Evolutionary conservation across 2,329 filamentous ascomycete genomes (phyloP).

Genomic region (Alternaria viburni): DNA sequence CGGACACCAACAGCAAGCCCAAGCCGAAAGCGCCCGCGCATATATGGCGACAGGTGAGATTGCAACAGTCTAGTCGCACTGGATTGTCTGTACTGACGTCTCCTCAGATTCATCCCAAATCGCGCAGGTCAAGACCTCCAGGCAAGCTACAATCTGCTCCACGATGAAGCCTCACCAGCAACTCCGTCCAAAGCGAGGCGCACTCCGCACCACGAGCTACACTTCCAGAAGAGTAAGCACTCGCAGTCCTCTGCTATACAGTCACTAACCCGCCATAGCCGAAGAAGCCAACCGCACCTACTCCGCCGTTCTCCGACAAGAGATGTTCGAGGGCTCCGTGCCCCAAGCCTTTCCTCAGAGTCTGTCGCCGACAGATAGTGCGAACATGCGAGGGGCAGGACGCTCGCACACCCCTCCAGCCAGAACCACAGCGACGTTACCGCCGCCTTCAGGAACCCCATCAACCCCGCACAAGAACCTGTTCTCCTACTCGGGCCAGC

Average conservation of each 20-base stretch:
- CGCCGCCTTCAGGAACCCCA: conserved; percentile 77
- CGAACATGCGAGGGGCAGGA: conserved; percentile 67
- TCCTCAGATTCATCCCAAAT: conserved; percentile 86
- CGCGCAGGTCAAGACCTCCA: conserved; percentile 91
- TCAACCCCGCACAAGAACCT: conserved; percentile 98
- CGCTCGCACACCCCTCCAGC: conserved; percentile 83
- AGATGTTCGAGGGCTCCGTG: conserved; percentile 89
- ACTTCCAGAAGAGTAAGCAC: conserved; percentile 80
- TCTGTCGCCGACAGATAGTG: conserved; percentile 58
- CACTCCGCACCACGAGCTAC: conserved; percentile 84
- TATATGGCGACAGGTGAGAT: conserved; percentile 62
- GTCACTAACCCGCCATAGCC: conserved; percentile 56
- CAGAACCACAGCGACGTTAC: conserved; percentile 66
- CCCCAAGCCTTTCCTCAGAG: conserved; percentile 76
- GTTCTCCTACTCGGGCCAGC: conserved; percentile 87
- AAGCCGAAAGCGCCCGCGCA: conserved; percentile 70
- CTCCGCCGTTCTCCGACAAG: conserved; percentile 82
- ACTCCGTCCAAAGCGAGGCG: conserved; percentile 86
- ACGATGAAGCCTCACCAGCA: conserved; percentile 91
- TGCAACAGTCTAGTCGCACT: background rate
- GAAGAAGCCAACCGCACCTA: conserved; percentile 96
- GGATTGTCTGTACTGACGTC: background rate
- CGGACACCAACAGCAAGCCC: conserved; percentile 70
- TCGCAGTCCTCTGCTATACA: background rate
- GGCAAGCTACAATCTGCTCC: conserved; percentile 88